Conservation (phyloP, 352 stramenopile genomes). For the Sclerospora graminicola region DNA sequence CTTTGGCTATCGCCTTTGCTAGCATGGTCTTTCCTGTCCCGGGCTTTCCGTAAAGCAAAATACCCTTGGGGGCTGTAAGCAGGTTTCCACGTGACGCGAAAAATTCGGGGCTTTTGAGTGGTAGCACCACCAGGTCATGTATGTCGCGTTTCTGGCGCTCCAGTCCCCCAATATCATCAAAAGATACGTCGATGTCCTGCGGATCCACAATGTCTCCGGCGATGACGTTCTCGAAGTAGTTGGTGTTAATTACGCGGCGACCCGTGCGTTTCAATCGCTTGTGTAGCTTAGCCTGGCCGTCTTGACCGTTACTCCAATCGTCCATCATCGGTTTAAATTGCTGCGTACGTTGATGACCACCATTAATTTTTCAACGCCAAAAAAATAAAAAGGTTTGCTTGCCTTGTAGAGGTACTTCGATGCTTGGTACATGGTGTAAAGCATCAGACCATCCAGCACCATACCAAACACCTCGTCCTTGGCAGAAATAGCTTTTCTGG, state of each 20-base stretch:
- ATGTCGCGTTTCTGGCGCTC: conserved; percentile 94
- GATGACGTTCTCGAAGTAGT: conserved; percentile 87
- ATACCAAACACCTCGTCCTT: conserved; percentile 65
- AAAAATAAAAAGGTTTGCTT: not conserved
- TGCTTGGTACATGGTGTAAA: conserved; percentile 76
- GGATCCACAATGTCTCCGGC: conserved; percentile 92
- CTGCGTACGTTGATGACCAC: conserved; percentile 12
- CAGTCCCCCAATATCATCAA: conserved; percentile 94
- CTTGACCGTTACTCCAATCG: conserved; percentile 52
- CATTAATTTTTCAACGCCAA: not conserved
- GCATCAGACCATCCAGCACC: conserved; percentile 64
- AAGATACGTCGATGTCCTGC: conserved; percentile 85
- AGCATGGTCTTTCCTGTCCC: conserved; percentile 89
- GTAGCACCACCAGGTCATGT: conserved; percentile 92
- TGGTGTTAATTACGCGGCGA: conserved; percentile 64
- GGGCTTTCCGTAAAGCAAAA: conserved; percentile 74
- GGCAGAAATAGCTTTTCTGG: conserved; percentile 13
- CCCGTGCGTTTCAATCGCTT: conserved; percentile 53
- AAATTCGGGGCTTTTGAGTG: conserved; percentile 86
- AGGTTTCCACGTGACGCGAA: conserved; percentile 83
- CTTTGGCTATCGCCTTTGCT: conserved; percentile 92
- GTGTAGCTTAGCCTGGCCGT: conserved; percentile 62
- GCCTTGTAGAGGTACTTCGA: conserved; percentile 83
- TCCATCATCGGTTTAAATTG: conserved; percentile 78
- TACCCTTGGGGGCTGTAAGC: conserved; percentile 81